Base-by-base conservation (phyloP, 2,329 filamentous ascomycete genomes). In the Rutstroemia sydowiana region DNA sequence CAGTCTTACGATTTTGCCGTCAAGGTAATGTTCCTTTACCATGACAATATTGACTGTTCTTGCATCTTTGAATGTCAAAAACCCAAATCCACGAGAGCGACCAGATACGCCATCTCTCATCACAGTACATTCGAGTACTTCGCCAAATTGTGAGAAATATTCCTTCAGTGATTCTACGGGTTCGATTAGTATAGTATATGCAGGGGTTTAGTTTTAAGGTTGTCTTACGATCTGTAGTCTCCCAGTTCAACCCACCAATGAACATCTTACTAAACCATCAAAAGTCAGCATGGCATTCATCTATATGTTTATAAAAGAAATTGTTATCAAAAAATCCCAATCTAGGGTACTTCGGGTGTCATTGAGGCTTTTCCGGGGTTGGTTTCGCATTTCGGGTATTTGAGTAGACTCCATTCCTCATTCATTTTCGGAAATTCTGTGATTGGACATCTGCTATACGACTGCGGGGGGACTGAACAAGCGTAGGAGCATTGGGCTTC, bases 11-110 rank as follows among this genome's bases (percentile, higher is more conserved):
- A 98, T 96, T 71, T 98, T 98, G 56, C 93, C 93, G 67, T 98
- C 93, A 20, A 98, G 79, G 63, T 92, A 95, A 69, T 98, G 93
- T 68, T 98, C 93, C 72, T 98, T 98, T 57, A 98, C 93, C 93
- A 98, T 98, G 58, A 98, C 93, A 60, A 90, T 95, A 68, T 98
- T 98, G 60, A 98, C 93, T 3, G 89, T 95, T 73, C 95, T 95
- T 44, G 93, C 87, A 66, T 98, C 93, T 68, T 88, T 95, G 76
- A 98, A 98, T 0, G 93, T 98, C 56, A 98, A 76, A 72, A 98
- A 98, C 28, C 93, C 93, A 63, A 98, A 98, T 21, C 93, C 93
- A 70, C 93, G 83, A 28, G 93, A 97, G 57, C 93, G 84, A 40
- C 93, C 93, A 9, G 90, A 95, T 45, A 88, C 87, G 56, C 90